phyloP scores from a whole-genome alignment of 352 stramenopile species.

The Plasmopara viticola region DNA sequence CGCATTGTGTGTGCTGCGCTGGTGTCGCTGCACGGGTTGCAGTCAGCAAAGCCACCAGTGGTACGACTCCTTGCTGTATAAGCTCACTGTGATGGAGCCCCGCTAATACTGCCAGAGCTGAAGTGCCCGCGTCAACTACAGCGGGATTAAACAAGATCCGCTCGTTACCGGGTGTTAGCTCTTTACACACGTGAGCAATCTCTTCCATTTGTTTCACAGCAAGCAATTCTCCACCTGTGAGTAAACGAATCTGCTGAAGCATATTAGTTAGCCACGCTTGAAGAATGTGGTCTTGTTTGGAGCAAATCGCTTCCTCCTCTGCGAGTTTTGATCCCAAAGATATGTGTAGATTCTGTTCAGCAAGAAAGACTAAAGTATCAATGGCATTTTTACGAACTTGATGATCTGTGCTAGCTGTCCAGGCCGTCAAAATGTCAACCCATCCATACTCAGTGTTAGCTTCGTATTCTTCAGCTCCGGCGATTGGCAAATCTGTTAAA shows the following conservation, averaged over 20 bases:
- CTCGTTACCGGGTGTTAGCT: conserved; percentile 72
- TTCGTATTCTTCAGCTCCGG: conserved; percentile 74
- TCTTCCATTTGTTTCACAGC: conserved; percentile 75
- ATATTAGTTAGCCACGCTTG: conserved; percentile 76
- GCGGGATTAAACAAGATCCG: conserved; percentile 59
- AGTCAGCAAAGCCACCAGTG: conserved; percentile 50
- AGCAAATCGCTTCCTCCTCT: conserved; percentile 16
- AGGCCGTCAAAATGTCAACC: conserved; percentile 75
- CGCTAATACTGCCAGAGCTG: conserved; percentile 58
- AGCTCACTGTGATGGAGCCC: conserved; percentile 62
- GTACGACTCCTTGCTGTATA: conserved; percentile 54
- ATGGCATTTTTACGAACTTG: conserved; percentile 62
- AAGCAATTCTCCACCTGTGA: conserved; percentile 52
- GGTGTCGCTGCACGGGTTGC: conserved; percentile 25
- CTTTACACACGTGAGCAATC: conserved; percentile 65
- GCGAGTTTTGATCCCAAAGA: background rate
- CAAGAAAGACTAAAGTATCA: conserved; percentile 55
- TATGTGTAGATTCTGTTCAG: conserved; percentile 26
- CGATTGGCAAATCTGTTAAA: conserved; percentile 59
- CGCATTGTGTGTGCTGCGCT: conserved; percentile 44
- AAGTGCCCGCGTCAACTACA: conserved; percentile 62
- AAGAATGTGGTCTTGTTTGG: conserved; percentile 55
- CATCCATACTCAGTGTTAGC: conserved; percentile 67
- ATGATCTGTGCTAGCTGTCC: conserved; percentile 48
- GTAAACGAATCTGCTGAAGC: conserved; percentile 61